phyloP scores from a whole-genome alignment of 306 rosid species.

The Castanea mollissima region DNA sequence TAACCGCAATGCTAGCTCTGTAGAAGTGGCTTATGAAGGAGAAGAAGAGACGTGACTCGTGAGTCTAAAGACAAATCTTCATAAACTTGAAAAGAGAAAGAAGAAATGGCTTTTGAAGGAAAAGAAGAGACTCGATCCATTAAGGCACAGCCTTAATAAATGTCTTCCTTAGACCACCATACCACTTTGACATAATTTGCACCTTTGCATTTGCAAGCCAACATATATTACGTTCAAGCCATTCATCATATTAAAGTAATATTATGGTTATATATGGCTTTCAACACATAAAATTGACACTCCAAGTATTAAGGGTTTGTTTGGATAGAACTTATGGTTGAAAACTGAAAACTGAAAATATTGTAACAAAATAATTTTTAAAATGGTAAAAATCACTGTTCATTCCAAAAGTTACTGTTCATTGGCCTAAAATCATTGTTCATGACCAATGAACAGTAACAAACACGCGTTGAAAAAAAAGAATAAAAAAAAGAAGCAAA shows the following conservation, averaged over 20 bases:
- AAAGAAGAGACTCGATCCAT: too few species aligned
- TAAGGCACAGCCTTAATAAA: background rate
- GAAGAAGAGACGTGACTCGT: background rate
- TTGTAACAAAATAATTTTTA: too few species aligned
- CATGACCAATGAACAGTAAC: too few species aligned
- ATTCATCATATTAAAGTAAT: background rate
- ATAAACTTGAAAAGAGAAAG: background rate
- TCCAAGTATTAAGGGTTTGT: background rate
- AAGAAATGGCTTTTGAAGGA: background rate
- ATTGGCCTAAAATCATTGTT: too few species aligned
- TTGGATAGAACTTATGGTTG: too few species aligned
- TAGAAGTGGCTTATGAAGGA: background rate
- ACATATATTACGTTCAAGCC: background rate
- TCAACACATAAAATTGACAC: background rate
- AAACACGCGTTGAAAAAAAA: too few species aligned
- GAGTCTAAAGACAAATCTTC: background rate
- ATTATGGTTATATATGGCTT: background rate
- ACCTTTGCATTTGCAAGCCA: background rate
- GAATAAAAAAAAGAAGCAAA: too few species aligned
- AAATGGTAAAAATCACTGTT: too few species aligned
- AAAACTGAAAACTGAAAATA: too few species aligned
- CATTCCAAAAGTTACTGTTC: too few species aligned
- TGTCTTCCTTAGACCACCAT: background rate
- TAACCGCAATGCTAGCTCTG: background rate
- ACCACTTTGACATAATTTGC: background rate